Evolutionary conservation across 257 asterid genomes (phyloP).

Genomic region (Gentiana straminea): DNA sequence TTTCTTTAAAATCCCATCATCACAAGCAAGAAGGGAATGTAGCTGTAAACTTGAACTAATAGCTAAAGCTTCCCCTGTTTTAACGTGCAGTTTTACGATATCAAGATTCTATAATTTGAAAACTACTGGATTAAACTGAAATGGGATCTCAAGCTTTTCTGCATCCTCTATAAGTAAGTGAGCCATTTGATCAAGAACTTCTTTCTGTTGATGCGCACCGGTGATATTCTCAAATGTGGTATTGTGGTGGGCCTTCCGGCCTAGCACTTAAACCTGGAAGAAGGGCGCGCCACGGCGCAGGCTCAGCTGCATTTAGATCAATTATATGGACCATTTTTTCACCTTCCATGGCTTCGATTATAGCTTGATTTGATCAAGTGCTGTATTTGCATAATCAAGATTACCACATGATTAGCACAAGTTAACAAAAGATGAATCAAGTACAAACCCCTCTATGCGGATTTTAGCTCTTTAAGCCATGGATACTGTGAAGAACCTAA

Average conservation of each 20-base stretch:
- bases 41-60: conserved; percentile 57
- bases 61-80: conserved; percentile 91
- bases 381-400: conserved; percentile 73
- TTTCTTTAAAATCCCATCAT: conserved; percentile 28
- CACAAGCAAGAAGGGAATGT: conserved; percentile 56
- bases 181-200: conserved; percentile 77
- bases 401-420: conserved; percentile 76
- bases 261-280: conserved; percentile 87
- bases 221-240: conserved; percentile 42
- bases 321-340: conserved; percentile 86
- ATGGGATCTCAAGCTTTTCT: conserved; percentile 75
- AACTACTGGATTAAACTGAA: conserved; percentile 74
- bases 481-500: conserved; percentile 44
- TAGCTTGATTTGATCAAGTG: conserved; percentile 93
- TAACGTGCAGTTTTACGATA: conserved; percentile 51
- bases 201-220: conserved; percentile 58
- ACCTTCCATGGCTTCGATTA: conserved; percentile 93
- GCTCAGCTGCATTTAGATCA: conserved; percentile 63
- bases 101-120: conserved; percentile 59
- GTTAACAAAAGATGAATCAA: conserved; percentile 71
- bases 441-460: conserved; percentile 83
- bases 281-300: conserved; percentile 77
- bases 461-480: conserved; percentile 77
- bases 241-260: conserved; percentile 96
- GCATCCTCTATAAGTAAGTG: conserved; percentile 69